Base-by-base conservation (phyloP, 2,329 filamentous ascomycete species). In the Corinectria fuckeliana region DNA sequence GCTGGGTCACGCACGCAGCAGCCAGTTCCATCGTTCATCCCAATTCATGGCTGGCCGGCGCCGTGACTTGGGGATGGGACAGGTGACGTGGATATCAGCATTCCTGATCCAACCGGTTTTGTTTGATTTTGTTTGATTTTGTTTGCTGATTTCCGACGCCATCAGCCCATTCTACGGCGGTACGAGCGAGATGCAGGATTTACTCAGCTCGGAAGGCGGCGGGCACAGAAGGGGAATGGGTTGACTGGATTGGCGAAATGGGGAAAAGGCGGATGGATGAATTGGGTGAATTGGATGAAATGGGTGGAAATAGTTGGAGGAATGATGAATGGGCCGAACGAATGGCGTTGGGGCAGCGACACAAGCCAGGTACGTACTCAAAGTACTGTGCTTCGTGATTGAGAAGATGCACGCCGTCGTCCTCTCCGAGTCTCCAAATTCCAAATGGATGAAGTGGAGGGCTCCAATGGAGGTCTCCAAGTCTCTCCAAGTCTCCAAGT, bases 91-190 rank as follows among this genome's bases (percentile, higher is more conserved):
- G 59, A 49, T 38, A 64, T 56, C 51, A 59, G 51, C 56, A 63
- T 68, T 66, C 58, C 52, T 56, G 25, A 49, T 42, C 44, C 53
- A n/a, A 39, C 32, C 44, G 20, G 18, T 42, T 50, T 48, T 67
- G 30, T 16, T 39, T n/a, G n/a, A n/a, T n/a, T n/a, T n/a, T n/a
- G n/a, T n/a, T n/a, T n/a, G n/a, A n/a, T 54, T 9, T 30, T 26
- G 20, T 49, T 57, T 41, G 44, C 44, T 62, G 56, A 58, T 45
- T 60, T 21, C 44, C 54, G 51, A 21, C 23, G 28, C 38, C 50
- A 61, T 62, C 67, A 70, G 64, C 58, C 61, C 67, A 70, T 62
- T 45, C 48, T 62, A 58, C 53, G 56, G 65, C 63, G 49, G 14
- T 50, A 36, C 56, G 53, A 49, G 51, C 59, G 39, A 55, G 30